Conservation (phyloP, 495 filamentous ascomycete species). For the Glutinoglossum americanum region DNA sequence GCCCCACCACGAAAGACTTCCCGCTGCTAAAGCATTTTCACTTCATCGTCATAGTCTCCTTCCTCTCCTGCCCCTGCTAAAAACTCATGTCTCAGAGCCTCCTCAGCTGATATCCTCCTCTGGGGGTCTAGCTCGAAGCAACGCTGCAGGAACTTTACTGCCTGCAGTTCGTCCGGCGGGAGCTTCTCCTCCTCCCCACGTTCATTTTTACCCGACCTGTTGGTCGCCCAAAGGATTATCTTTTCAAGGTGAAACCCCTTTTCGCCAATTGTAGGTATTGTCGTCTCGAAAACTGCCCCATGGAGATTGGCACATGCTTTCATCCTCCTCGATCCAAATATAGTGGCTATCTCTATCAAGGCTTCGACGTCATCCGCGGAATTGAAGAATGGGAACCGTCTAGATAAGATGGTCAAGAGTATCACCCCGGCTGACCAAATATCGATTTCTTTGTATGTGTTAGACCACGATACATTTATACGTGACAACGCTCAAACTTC, state of each 20-base stretch:
- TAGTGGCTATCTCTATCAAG: conserved; percentile 87
- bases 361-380: conserved; percentile 90
- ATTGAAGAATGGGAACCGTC: conserved; percentile 95
- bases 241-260: conserved; percentile 74
- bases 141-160: conserved; percentile 40
- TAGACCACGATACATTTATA: neutral
- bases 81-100: conserved; percentile 61
- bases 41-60: neutral
- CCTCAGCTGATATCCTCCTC: conserved; percentile 46
- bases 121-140: conserved; percentile 53
- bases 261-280: conserved; percentile 70
- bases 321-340: conserved; percentile 78
- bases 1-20: neutral
- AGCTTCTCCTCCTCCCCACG: conserved; percentile 23
- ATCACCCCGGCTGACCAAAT: conserved; percentile 95
- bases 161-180: conserved; percentile 36
- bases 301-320: conserved; percentile 60
- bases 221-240: conserved; percentile 80
- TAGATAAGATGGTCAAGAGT: conserved; percentile 69
- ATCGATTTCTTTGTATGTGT: conserved; percentile 34
- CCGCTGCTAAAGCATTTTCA: neutral
- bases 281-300: conserved; percentile 73
- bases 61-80: conserved; percentile 2
- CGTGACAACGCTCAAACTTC: neutral
- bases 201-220: conserved; percentile 25